Base-by-base conservation (phyloP, 78 protist species). In the Speleostelium caveatum region DNA sequence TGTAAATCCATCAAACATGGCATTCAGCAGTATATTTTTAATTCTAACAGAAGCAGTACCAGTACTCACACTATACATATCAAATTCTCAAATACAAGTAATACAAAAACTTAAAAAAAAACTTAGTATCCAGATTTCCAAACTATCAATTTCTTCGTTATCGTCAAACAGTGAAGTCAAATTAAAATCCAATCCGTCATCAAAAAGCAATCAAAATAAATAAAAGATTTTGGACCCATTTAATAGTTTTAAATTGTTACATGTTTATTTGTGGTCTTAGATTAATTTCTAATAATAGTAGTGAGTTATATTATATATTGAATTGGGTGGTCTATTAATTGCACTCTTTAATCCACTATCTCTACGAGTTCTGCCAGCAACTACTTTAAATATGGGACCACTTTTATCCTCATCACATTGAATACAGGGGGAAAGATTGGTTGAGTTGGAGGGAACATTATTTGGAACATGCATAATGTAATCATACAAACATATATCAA, bases 351-450 rank as follows among this genome's bases (percentile, higher is more conserved):
- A 68, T 1, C 96, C 96, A 53, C 92, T 83, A 69, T 89, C 93
- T 26, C 96, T 63, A 12, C 96, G 58, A 42, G 75, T 94, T 36
- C 96, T 38, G 2, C 58, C 96, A 24, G 94, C 91, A 21, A 80
- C 80, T 3, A 45, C 63, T 59, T 89, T 78, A 55, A 94, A 94
- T n/a, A 94, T 19, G 1, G 96, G 94, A 19, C 96, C 96, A 38
- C 72, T 32, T 53, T 75, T 80, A 35, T 94, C 96, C 63, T 94
- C 94, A 33, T 94, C 96, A 59, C 96, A 94, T 53, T 78, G 93
- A 24, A 94, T 66, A 58, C 96, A 94, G 12, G 68, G 78, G 73
- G 79, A 89, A 26, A 94, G 72, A 0, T 0, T 60, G 21, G 76
- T 59, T 22, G 73, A 67, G 56, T 88, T 86, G 16, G 86, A 61